These are phyloP conservation scores for Kodamaea sp. DNA, from an alignment of 1,139 yeast genomes.

Conservation along the genomic window DNA sequence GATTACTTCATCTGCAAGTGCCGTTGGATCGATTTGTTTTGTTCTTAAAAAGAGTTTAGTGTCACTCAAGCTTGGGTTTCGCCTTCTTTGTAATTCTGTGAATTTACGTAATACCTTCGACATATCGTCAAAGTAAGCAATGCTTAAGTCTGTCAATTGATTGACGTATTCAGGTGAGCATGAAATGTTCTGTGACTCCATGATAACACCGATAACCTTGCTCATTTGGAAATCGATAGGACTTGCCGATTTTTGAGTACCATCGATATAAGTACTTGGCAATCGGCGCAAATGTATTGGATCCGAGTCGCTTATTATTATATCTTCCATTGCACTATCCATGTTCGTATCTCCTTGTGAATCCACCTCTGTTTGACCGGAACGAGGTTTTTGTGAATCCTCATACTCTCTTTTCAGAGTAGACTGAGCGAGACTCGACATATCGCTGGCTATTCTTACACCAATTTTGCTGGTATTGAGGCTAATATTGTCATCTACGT, in stretches of 20 bases:
- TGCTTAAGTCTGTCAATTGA: constrained; percentile 46
- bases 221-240: constrained; percentile 37
- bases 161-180: constrained; percentile 45
- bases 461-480: too few relatives aligned
- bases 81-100: constrained; percentile 67
- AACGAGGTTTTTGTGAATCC: too few relatives aligned
- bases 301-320: not conserved
- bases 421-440: too few relatives aligned
- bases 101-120: constrained; percentile 47
- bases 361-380: too few relatives aligned
- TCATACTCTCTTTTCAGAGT: too few relatives aligned
- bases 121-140: constrained; percentile 48
- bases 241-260: constrained; percentile 5
- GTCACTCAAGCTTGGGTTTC: constrained; percentile 57
- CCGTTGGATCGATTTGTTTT: constrained; percentile 42
- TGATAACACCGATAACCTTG: constrained; percentile 30
- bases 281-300: not conserved
- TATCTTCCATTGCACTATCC: not conserved
- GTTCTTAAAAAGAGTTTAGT: constrained; percentile 46
- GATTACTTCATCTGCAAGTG: constrained; percentile 41
- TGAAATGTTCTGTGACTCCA: constrained; percentile 35
- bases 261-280: not conserved
- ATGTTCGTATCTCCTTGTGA: too few relatives aligned
- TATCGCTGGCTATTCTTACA: too few relatives aligned
- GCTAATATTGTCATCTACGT: too few relatives aligned